A percentile compares a stretch with the other conserved stretches of the same genome.
Evolutionary conservation across 495 filamentous ascomycete species (phyloP).

Genomic region (Hyaloscypha variabilis): DNA sequence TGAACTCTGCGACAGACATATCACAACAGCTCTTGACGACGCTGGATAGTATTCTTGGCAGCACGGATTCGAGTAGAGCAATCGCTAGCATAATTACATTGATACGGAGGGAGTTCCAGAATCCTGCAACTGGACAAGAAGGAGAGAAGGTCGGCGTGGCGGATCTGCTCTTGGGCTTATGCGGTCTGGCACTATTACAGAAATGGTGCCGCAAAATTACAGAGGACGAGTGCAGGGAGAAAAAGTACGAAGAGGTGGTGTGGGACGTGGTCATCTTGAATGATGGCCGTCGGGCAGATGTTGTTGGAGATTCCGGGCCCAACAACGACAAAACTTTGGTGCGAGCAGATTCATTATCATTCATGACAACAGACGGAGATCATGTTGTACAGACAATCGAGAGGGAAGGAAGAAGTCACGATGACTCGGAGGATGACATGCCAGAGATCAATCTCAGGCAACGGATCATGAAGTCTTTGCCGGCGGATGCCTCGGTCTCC

Average conservation of each 20-base stretch:
- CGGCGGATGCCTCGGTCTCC: conserved; percentile 56
- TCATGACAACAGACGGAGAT: conserved; percentile 41
- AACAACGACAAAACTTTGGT: conserved; percentile 20
- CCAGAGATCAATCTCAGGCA: conserved; percentile 46
- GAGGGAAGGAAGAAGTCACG: conserved; percentile 36
- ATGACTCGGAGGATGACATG: conserved; percentile 41
- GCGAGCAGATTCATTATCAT: conserved; percentile 23
- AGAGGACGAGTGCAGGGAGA: conserved; percentile 53
- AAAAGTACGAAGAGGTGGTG: conserved; percentile 61
- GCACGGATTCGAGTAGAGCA: conserved; percentile 78
- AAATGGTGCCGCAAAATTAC: conserved; percentile 64
- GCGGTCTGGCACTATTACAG: conserved; percentile 74
- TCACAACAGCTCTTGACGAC: conserved; percentile 67
- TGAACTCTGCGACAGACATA: conserved; percentile 62
- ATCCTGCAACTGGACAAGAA: conserved; percentile 56
- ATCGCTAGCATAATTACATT: conserved; percentile 78
- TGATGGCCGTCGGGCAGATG: conserved; percentile 62
- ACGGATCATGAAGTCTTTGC: conserved; percentile 47
- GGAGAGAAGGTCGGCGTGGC: conserved; percentile 66
- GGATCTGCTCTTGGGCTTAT: conserved; percentile 67
- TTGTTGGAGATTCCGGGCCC: conserved; percentile 50
- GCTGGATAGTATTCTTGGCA: conserved; percentile 75
- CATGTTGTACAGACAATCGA: conserved; percentile 52
- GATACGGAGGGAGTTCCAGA: conserved; percentile 71
- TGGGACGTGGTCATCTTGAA: conserved; percentile 83